Conservation (phyloP, 352 stramenopile species). For the Pythium rhizo-oryzae region DNA sequence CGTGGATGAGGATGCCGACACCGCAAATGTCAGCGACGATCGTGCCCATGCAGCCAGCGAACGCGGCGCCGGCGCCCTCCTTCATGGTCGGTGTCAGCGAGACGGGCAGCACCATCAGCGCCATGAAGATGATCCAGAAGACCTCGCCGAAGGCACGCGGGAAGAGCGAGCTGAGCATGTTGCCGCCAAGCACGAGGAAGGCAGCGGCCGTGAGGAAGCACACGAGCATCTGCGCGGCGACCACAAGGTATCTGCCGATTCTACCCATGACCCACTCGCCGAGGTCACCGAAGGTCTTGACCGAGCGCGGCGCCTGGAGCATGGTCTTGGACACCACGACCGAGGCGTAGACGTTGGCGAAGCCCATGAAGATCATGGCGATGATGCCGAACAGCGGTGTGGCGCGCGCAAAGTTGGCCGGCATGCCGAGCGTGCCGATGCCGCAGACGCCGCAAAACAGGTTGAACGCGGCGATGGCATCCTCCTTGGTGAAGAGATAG, state of each 20-base stretch:
- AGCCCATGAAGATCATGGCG: conserved; percentile 39
- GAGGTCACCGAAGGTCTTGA: conserved; percentile 35
- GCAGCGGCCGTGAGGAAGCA: conserved; percentile 26
- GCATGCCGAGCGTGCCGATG: conserved; percentile 70
- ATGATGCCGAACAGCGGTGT: conserved; percentile 33
- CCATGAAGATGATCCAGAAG: conserved; percentile 37
- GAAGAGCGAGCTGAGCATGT: conserved; percentile 33
- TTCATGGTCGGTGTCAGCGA: conserved; percentile 39
- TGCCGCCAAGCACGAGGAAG: conserved; percentile 30
- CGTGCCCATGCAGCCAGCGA: conserved; percentile 35
- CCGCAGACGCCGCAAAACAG: conserved; percentile 69
- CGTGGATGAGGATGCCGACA: conserved; percentile 27
- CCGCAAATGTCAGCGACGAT: conserved; percentile 34
- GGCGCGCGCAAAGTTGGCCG: conserved; percentile 59
- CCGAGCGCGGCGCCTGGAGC: conserved; percentile 8
- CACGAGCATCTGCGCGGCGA: conserved; percentile 25
- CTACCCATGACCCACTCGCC: conserved; percentile 36
- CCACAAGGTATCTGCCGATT: conserved; percentile 29
- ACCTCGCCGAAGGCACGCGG: conserved; percentile 21
- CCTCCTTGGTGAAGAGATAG: conserved; percentile 36
- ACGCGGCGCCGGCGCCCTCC: conserved; percentile 32
- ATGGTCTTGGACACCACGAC: conserved; percentile 21
- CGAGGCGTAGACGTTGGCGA: conserved; percentile 38
- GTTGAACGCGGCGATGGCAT: conserved; percentile 46
- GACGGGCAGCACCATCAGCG: conserved; percentile 24